Base-by-base conservation (phyloP, 73 alveolate species). In the Effrenium voratum region DNA sequence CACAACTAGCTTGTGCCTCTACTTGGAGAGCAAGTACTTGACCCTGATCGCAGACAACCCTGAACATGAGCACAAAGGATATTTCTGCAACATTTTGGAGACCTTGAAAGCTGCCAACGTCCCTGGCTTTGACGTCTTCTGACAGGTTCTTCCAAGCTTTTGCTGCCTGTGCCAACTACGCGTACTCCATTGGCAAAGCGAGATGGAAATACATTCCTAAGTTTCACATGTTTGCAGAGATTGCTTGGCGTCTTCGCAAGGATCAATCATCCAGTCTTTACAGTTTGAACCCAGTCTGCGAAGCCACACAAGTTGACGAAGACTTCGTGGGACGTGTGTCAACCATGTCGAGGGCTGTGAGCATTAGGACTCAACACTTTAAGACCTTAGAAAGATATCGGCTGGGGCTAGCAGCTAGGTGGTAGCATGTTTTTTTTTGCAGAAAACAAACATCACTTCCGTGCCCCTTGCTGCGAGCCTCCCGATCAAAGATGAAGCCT, bases 171-270 rank as follows among this genome's bases (percentile, higher is more conserved):
- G 94, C 94, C 3, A 36, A 41, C 45, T 15, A 5, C 43, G 75
- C 80, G 10, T 86, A 4, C 41, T 5, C 19, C 24, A n/a, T 44
- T 36, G 82, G 43, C 47, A 16, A 59, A 5, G 59, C 94, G 43
- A 63, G 94, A 22, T 86, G 49, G 82, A 86, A 86, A 12, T 2
- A 22, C n/a, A 82, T 59, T 30, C 81, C 94, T 0, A 86, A 86
- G n/a, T 32, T 5, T 2, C 94, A 86, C 43, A 55, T 26, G 59
- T 38, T 86, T 36, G 94, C 50, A 5, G 94, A 86, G 36, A 19
- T 75, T 75, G 15, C 16, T 1, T 75, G 30, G 12, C 32, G 38
- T 5, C 6, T 75, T 47, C 28, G 22, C 32, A 47, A 40, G 12
- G 59, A 75, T 40, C 24, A 41, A 26, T 10, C 15, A 2, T 19